phyloP scores from a whole-genome alignment of 2,329 filamentous ascomycete genomes.

The Fusarium dlaminii region DNA sequence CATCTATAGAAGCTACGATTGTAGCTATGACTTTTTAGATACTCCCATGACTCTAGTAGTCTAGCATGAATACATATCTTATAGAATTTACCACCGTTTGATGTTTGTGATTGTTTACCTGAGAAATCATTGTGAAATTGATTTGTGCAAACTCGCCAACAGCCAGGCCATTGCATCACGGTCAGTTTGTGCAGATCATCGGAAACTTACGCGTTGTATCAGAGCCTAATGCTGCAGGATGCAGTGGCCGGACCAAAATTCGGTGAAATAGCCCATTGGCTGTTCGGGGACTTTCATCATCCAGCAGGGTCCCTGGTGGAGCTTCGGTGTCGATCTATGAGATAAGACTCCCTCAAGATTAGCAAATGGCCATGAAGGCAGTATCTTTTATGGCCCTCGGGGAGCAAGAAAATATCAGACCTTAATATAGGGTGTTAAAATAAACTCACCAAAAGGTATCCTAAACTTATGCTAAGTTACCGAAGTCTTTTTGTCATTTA shows the following conservation, averaged over 20 bases:
- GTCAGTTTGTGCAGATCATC: not conserved
- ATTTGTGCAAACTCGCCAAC: no score
- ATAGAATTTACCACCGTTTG: not conserved
- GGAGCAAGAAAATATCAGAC: no score
- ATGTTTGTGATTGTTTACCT: not conserved
- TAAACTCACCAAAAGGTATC: no score
- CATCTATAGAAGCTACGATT: not conserved
- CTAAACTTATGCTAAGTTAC: no score
- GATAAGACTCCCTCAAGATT: not conserved
- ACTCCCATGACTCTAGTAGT: slow-evolving; percentile 8
- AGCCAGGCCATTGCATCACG: accelerated
- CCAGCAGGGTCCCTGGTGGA: not conserved
- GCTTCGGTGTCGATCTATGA: not conserved
- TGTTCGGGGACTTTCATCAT: not conserved
- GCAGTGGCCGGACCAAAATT: not conserved
- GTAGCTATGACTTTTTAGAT: slow-evolving; percentile 7
- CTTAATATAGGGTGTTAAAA: accelerated
- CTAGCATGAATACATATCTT: not conserved
- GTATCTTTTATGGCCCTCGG: no score
- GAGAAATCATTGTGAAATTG: no score
- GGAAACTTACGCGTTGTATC: not conserved
- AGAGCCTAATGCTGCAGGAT: not conserved
- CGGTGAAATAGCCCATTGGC: not conserved
- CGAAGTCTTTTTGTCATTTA: no score
- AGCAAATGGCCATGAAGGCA: not conserved